These are phyloP conservation scores for Astrephomene gubernaculifera DNA, from an alignment of 139 green algal genomes.

Conservation along the genomic window DNA sequence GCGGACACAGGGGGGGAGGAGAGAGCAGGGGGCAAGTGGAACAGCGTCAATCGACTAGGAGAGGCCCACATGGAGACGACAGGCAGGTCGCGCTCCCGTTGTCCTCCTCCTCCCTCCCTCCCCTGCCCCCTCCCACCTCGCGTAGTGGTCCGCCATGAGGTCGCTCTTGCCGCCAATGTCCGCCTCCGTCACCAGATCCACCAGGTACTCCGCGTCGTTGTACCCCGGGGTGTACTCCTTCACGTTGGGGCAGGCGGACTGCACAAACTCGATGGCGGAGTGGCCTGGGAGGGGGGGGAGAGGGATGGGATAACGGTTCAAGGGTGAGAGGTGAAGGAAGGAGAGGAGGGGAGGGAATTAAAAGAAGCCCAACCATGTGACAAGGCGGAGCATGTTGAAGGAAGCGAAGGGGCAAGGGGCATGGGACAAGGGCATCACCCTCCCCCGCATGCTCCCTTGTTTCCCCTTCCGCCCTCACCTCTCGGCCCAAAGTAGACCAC, in stretches of 20 bases:
- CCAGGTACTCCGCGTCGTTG: conserved; percentile 74
- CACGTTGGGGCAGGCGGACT: conserved; percentile 20
- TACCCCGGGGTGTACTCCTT: conserved; percentile 48
- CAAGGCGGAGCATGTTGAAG: no score
- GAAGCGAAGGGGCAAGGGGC: no score
- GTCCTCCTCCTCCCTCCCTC: neutral
- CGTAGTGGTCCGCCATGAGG: conserved; percentile 28
- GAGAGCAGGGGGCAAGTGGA: no score
- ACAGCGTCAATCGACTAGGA: no score
- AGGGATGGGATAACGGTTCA: no score
- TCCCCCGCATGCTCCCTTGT: neutral
- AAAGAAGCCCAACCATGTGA: no score
- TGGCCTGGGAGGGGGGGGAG: conserved; percentile 10
- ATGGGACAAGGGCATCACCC: no score
- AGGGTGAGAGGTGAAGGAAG: neutral
- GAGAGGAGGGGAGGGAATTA: neutral
- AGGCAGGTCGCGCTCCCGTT: no score
- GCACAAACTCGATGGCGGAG: conserved; percentile 35
- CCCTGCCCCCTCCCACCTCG: neutral
- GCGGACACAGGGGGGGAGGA: neutral
- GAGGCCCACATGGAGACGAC: no score
- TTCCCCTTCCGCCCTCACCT: neutral
- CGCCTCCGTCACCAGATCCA: conserved; percentile 64
- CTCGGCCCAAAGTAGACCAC: conserved; percentile 66
- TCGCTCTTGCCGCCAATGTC: conserved; percentile 24